These are phyloP conservation scores for Calonectria hawksworthii DNA, from an alignment of 2,329 filamentous ascomycete genomes.

Conservation along the genomic window DNA sequence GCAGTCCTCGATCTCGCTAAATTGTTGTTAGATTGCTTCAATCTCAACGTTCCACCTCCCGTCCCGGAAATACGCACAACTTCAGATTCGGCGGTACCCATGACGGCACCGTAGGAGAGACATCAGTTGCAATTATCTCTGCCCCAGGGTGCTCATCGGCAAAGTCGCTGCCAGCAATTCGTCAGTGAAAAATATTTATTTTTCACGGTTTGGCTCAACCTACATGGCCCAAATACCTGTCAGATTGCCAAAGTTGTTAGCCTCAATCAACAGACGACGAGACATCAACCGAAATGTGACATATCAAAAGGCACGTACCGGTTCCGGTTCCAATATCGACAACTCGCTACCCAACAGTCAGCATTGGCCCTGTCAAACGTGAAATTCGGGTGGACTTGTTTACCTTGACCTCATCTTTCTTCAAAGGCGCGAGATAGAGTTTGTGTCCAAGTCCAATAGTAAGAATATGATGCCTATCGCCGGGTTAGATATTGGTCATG, in stretches of 20 bases:
- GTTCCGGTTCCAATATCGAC: conserved; percentile 71
- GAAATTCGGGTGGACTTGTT: accelerated
- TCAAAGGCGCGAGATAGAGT: conserved; percentile 34
- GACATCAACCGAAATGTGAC: too few species aligned
- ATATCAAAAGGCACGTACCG: conserved; percentile 49
- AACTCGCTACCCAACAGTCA: conserved; percentile 32
- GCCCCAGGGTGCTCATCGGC: conserved; percentile 59
- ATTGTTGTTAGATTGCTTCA: not conserved
- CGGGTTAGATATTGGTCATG: not conserved
- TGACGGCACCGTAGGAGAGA: conserved; percentile 69
- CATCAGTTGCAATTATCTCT: conserved; percentile 65
- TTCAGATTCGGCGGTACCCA: conserved; percentile 64
- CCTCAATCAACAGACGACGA: accelerated
- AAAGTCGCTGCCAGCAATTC: conserved; percentile 58
- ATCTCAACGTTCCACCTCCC: accelerated
- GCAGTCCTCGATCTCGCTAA: conserved; percentile 48
- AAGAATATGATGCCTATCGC: conserved; percentile 35
- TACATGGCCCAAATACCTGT: conserved; percentile 60
- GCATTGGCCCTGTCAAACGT: conserved; percentile 2
- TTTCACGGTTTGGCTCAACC: conserved; percentile 44
- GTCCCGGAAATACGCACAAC: conserved; percentile 31
- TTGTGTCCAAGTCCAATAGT: conserved; percentile 39
- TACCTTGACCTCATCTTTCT: conserved; percentile 44
- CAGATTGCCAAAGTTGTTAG: not conserved
- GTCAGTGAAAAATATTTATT: not conserved